A percentile compares a stretch with the other conserved stretches of the same genome.
Evolutionary conservation across 139 green algal species (phyloP).

Genomic region (Picochlorum sp.): DNA sequence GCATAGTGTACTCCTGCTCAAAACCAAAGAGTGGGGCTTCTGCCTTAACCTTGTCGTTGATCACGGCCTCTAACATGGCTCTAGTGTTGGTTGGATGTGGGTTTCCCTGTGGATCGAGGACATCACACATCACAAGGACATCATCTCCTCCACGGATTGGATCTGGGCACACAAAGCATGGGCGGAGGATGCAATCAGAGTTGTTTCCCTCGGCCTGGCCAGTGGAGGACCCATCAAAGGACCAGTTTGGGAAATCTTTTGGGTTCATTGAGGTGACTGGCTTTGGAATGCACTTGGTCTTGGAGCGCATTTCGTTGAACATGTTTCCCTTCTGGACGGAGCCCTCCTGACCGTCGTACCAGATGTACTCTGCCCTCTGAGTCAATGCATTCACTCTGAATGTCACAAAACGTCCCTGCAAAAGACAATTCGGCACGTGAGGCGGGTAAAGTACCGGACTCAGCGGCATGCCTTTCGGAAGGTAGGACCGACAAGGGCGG

Average conservation of each 20-base stretch:
- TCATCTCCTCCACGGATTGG: slow-evolving; percentile 82
- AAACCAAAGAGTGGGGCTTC: slow-evolving; percentile 73
- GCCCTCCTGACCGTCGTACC: slow-evolving; percentile 65
- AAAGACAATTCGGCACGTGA: neutral
- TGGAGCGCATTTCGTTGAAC: slow-evolving; percentile 92
- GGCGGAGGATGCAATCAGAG: slow-evolving; percentile 88
- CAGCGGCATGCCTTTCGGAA: no score
- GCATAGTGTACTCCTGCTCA: slow-evolving; percentile 90
- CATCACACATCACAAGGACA: slow-evolving; percentile 87
- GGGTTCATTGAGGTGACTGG: slow-evolving; percentile 51
- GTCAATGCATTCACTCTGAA: slow-evolving; percentile 38
- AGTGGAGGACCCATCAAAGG: slow-evolving; percentile 57
- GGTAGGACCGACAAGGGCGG: no score
- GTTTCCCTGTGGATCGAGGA: slow-evolving; percentile 58
- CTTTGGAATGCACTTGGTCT: slow-evolving; percentile 71
- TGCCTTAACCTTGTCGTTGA: slow-evolving; percentile 57
- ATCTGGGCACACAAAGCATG: slow-evolving; percentile 68
- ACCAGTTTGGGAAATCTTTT: slow-evolving; percentile 79
- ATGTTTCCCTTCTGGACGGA: slow-evolving; percentile 22
- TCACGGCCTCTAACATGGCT: slow-evolving; percentile 54
- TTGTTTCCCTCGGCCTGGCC: slow-evolving; percentile 83
- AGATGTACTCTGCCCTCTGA: slow-evolving; percentile 67
- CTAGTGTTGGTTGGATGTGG: slow-evolving; percentile 83
- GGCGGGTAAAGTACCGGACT: no score
- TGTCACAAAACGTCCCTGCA: slow-evolving; percentile 27